Evolutionary conservation across 2,329 filamentous ascomycete genomes (phyloP), one percentile per base, ranked within the genome.

Genomic region (Alternaria sp.): DNA sequence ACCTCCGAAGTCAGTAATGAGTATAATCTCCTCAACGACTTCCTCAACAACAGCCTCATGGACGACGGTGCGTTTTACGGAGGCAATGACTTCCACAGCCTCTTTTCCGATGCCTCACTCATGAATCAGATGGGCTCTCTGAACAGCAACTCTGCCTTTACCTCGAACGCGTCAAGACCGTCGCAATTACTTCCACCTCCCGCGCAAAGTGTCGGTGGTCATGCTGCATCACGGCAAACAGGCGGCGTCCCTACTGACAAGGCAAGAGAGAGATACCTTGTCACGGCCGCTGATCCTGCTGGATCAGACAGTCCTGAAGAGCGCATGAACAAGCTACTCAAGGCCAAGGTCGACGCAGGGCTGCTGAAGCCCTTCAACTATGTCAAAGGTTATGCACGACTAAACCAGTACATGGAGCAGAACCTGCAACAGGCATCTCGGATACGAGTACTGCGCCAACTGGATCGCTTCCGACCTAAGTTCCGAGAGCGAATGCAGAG

Each of bases 301-400:
- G 95, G 95, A 56, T 68, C 93, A 70, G 89, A 91, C 72, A 91
- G 91, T 21, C 93, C 96, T 12, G 94, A 97, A 80, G 93, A 97
- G 79, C 91, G 96, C 64, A 97, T 99, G 92, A 91, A 95, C 75
- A 93, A 96, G 71, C 88, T 99, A 7, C 88, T 99, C 60, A 92
- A 91, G 78, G 96, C 96, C 67, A 99, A 99, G 81, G 96, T 97
- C 81, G 94, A 98, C 70, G 96, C 96, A 1, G 96, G 96, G 2
- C 86, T 99, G 74, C 84, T 99, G 62, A 96, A 94, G 76, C 96
- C 96, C 2, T 99, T 99, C 86, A 98, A 98, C 82, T 99, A 99
- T 80, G 93, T 98, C 72, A 97, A 96, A 75, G 96, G 96, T 12
- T 99, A 99, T 79, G 91, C 93, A 11, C 88, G 93, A 30, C 84